phyloP scores from a whole-genome alignment of 768 basidiomycete species.

The Mycena rosella region DNA sequence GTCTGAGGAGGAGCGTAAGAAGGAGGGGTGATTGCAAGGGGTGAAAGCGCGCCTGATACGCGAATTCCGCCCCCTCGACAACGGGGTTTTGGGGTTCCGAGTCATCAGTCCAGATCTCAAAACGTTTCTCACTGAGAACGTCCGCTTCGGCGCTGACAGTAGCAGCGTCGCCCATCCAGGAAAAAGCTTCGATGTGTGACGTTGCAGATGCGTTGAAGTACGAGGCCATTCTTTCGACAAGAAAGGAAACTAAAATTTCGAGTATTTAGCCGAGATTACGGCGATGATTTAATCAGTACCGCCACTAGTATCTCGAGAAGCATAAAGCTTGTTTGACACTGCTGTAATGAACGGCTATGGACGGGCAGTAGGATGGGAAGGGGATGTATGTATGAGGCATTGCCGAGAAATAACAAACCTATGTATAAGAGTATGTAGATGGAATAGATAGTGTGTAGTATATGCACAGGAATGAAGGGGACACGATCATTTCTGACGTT shows the following conservation, averaged over 20 bases:
- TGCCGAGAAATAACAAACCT: slow-evolving; percentile 31
- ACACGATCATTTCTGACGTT: slow-evolving; percentile 55
- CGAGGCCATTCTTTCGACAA: slow-evolving; percentile 6
- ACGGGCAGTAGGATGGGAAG: neutral
- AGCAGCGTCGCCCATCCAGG: slow-evolving; percentile 7
- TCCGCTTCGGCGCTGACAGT: slow-evolving; percentile 45
- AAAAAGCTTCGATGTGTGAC: neutral
- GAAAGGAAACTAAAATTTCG: slow-evolving; percentile 16
- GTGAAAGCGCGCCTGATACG: slow-evolving; percentile 57
- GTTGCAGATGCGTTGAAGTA: neutral
- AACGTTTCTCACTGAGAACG: slow-evolving; percentile 10
- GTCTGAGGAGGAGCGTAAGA: slow-evolving; percentile 58
- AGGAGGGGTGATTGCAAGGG: slow-evolving; percentile 12
- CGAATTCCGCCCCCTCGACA: slow-evolving; percentile 66
- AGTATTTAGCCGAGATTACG: slow-evolving; percentile 13
- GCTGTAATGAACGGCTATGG: no score
- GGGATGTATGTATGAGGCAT: slow-evolving; percentile 32
- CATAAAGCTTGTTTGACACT: neutral
- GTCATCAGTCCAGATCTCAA: slow-evolving; percentile 38
- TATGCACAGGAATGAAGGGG: slow-evolving; percentile 33
- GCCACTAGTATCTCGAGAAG: slow-evolving; percentile 8
- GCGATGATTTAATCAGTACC: neutral
- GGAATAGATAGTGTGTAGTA: slow-evolving; percentile 27
- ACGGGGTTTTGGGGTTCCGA: slow-evolving; percentile 65
- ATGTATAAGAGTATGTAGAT: slow-evolving; percentile 11